Conservation (phyloP, 805 yeast genomes). For the Brettanomyces custersianus region DNA sequence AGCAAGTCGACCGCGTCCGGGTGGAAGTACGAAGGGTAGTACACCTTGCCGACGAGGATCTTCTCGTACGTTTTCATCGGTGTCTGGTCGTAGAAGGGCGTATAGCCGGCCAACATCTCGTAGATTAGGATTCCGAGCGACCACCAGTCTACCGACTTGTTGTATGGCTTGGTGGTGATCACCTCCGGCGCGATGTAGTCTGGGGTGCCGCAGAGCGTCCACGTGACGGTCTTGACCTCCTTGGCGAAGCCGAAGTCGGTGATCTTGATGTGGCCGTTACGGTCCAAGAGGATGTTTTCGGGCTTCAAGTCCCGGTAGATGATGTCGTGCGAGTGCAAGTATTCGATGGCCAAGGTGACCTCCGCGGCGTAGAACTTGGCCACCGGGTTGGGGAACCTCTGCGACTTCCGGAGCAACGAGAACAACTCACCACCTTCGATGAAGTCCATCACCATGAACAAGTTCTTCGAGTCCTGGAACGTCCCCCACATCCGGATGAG, state of each 20-base stretch:
- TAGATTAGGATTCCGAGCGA: slow-evolving; percentile 50
- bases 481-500: slow-evolving; percentile 63
- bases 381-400: slow-evolving; percentile 52
- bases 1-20: slow-evolving; percentile 45
- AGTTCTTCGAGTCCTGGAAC: slow-evolving; percentile 45
- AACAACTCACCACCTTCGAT: slow-evolving; percentile 58
- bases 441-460: slow-evolving; percentile 58
- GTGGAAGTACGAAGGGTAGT: slow-evolving; percentile 44
- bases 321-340: slow-evolving; percentile 49
- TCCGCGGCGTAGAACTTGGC: slow-evolving; percentile 60
- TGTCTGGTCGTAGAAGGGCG: slow-evolving; percentile 55
- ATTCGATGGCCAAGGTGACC: slow-evolving; percentile 49
- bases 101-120: slow-evolving; percentile 55
- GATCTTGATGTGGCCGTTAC: slow-evolving; percentile 51
- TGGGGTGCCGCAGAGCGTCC: slow-evolving; percentile 57
- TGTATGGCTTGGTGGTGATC: slow-evolving; percentile 54
- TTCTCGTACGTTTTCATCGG: slow-evolving; percentile 59
- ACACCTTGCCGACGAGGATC: slow-evolving; percentile 43
- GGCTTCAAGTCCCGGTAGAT: slow-evolving; percentile 56
- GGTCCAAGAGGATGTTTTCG: slow-evolving; percentile 48
- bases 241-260: slow-evolving; percentile 60
- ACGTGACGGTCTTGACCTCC: slow-evolving; percentile 50
- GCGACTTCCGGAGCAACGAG: slow-evolving; percentile 46
- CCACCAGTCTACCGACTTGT: slow-evolving; percentile 62
- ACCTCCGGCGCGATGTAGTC: slow-evolving; percentile 61